These are phyloP conservation scores for Cercospora sojina DNA, from an alignment of 2,329 filamentous ascomycete genomes.

Conservation along the genomic window DNA sequence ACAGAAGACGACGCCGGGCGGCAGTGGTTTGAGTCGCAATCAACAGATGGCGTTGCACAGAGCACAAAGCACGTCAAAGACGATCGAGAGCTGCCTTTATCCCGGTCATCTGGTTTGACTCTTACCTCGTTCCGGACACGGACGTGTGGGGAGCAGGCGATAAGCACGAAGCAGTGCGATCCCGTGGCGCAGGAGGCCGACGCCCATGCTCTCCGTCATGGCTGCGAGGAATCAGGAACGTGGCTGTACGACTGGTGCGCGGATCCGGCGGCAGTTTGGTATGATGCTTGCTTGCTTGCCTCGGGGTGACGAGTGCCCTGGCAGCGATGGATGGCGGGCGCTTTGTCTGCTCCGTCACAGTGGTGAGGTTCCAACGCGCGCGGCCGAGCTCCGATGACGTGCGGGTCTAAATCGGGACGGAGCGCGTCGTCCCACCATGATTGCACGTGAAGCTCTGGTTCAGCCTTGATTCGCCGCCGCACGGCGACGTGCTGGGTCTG, in stretches of 20 bases:
- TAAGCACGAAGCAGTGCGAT: slow-evolving; percentile 12
- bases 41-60: slow-evolving; percentile 15
- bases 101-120: slow-evolving; percentile 15
- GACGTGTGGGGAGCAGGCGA: slow-evolving; percentile 18
- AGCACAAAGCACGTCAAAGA: slow-evolving; percentile 27
- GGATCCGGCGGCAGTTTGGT: slow-evolving; percentile 11
- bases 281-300: slow-evolving; percentile 5
- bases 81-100: slow-evolving; percentile 17
- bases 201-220: slow-evolving; percentile 18
- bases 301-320: slow-evolving; percentile 9
- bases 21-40: slow-evolving; percentile 9
- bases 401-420: slow-evolving; percentile 16
- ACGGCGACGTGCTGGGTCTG: slow-evolving; percentile 11
- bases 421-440: slow-evolving; percentile 10
- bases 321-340: slow-evolving; percentile 4
- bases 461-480: slow-evolving; percentile 19
- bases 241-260: slow-evolving; percentile 17
- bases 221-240: slow-evolving; percentile 17
- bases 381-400: slow-evolving; percentile 13
- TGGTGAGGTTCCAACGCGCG: slow-evolving; percentile 12
- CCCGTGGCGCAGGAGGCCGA: slow-evolving; percentile 14
- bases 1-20: not conserved
- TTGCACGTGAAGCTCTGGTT: slow-evolving; percentile 21
- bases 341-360: slow-evolving; percentile 9
- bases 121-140: slow-evolving; percentile 12